A percentile compares a stretch with the other conserved stretches of the same genome.
Conservation (phyloP, 768 basidiomycete genomes). For the Trichaptum fuscoviolaceum region DNA sequence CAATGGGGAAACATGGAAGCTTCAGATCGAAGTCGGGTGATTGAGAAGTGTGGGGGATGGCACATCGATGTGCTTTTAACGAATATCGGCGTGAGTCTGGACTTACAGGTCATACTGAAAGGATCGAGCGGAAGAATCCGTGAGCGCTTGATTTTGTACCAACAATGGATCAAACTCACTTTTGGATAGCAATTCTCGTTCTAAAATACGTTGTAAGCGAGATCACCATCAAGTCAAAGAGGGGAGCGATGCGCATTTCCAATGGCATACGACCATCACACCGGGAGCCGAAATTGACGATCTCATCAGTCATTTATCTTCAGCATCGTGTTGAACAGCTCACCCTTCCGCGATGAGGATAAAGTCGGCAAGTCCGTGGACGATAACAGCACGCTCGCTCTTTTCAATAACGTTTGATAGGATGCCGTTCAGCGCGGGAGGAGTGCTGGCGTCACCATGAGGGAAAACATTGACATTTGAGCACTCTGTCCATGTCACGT, state of each 20-base stretch:
- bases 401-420: slow-evolving; percentile 75
- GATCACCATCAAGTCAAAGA: neutral
- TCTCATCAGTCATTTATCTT: neutral
- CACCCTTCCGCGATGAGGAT: slow-evolving; percentile 72
- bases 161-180: slow-evolving; percentile 34
- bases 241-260: neutral
- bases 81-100: neutral
- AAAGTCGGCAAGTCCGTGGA: slow-evolving; percentile 71
- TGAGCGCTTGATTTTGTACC: neutral
- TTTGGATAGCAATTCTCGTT: slow-evolving; percentile 58
- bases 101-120: slow-evolving; percentile 37
- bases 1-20: neutral
- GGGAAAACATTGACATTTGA: slow-evolving; percentile 57
- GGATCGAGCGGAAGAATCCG: slow-evolving; percentile 36
- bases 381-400: slow-evolving; percentile 59
- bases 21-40: neutral
- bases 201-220: slow-evolving; percentile 21
- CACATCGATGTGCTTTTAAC: neutral
- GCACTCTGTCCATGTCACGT: slow-evolving; percentile 62
- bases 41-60: neutral
- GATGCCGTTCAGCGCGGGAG: slow-evolving; percentile 52
- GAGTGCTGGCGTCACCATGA: slow-evolving; percentile 52
- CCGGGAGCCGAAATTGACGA: neutral
- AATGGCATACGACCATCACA: neutral
- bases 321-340: slow-evolving; percentile 15